Evolutionary conservation across 2,329 filamentous ascomycete genomes (phyloP), one percentile per base, ranked within the genome.

Genomic region (Colletotrichum trifolii): DNA sequence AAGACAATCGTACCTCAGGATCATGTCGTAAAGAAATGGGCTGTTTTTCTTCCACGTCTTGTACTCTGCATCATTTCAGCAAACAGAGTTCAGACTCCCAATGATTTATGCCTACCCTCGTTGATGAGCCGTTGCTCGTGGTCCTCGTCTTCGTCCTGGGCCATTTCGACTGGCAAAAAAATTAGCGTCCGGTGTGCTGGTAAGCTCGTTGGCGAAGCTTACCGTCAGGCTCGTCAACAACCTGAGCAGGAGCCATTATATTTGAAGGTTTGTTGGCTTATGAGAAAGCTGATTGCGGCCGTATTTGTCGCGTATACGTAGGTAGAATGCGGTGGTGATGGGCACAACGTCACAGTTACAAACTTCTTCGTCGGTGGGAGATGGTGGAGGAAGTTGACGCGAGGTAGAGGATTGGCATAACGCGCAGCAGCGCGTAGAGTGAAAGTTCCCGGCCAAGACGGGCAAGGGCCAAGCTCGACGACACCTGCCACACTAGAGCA

Each of bases 31-130:
- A 72, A 99, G 91, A 75, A 98, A 98, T 4, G 96, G 94, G 69
- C 92, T 93, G 80, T 99, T 99, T 85, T 99, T 99, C 86, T 99
- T 99, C 96, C 96, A 99, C 70, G 95, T 97, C 79, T 99, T 99
- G 87, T 99, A 99, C 78, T 99, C 96, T 94, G 72, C 45, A 39
- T 59, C 8, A 38, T 10, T 15, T 56, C 10, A 57, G 62, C 46
- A 40, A 56, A n/a, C 4, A 45, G 17, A 10, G 38, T 10, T 1
- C 9, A 8, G 4, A 49, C 38, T 13, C 38, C 13, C 38, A 10
- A 12, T 10, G 25, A 25, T 46, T 10, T 8, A 25, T 15, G 15
- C 69, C 54, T 82, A 91, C 91, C 92, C 83, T 99, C 96, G 72
- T 98, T 98, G 80, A 98, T 94, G 67, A 97, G 85, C 80, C 96